A percentile compares a stretch with the other conserved stretches of the same genome.
These are phyloP conservation scores for Deinandra increscens DNA, from an alignment of 129 eudicot species.

Conservation along the genomic window DNA sequence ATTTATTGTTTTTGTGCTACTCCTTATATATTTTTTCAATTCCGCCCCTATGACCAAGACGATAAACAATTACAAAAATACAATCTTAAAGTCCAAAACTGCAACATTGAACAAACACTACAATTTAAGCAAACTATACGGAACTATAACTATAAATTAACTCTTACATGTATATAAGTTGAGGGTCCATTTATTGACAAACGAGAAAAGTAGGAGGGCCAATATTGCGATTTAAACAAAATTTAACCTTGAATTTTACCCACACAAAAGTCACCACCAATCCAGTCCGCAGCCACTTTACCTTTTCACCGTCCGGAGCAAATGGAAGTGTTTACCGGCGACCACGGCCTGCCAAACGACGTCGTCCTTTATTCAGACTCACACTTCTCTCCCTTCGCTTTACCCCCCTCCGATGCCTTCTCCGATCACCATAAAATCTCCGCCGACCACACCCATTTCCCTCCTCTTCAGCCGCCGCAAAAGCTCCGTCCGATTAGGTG, in stretches of 20 bases:
- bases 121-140: too few relatives aligned
- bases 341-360: conserved; percentile 35
- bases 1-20: too few relatives aligned
- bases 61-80: too few relatives aligned
- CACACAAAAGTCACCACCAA: conserved; percentile 26
- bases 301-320: conserved; percentile 25
- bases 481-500: conserved; percentile 59
- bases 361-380: conserved; percentile 33
- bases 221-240: background rate
- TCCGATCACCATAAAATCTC: conserved; percentile 28
- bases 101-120: too few relatives aligned
- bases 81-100: too few relatives aligned
- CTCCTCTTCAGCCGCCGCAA: conserved; percentile 42
- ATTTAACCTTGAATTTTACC: conserved; percentile 36
- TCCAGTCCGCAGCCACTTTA: conserved; percentile 30
- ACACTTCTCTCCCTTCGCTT: conserved; percentile 27
- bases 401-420: conserved; percentile 2
- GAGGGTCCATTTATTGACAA: background rate
- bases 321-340: conserved; percentile 47
- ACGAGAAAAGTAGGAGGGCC: background rate
- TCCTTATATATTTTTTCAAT: too few relatives aligned
- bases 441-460: conserved; percentile 17
- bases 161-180: background rate
- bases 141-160: too few relatives aligned
- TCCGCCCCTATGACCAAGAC: too few relatives aligned